Conservation (phyloP, 768 basidiomycete genomes). For the Russula abietina region DNA sequence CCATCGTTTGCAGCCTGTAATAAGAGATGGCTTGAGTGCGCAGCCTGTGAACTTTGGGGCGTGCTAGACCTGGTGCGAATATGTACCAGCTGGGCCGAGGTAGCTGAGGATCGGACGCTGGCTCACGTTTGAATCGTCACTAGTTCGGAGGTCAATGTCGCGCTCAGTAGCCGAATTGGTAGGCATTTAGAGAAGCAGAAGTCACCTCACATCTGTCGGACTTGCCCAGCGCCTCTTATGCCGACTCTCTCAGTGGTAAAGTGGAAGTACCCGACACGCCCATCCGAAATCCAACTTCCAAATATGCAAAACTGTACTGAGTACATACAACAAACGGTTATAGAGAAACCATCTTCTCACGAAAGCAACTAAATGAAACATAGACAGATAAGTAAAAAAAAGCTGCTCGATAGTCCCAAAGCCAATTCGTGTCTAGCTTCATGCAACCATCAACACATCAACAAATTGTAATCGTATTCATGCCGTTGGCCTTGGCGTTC, state of each 20-base stretch:
- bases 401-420: background rate
- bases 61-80: conserved; percentile 53
- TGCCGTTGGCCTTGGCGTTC: conserved; percentile 27
- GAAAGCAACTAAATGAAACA: background rate
- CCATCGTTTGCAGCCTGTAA: conserved; percentile 43
- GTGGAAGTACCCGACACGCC: background rate
- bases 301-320: background rate
- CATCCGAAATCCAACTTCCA: background rate
- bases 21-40: background rate
- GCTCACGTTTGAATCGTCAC: background rate
- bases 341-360: background rate
- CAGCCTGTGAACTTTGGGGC: conserved; percentile 26
- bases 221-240: background rate
- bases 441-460: background rate
- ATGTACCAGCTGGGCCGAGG: conserved; percentile 66
- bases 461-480: conserved; percentile 5
- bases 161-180: background rate
- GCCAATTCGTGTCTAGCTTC: background rate
- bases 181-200: background rate
- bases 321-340: background rate
- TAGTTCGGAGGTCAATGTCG: background rate
- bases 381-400: background rate
- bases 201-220: background rate
- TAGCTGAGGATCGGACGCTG: conserved; percentile 39
- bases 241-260: too few species aligned